These are phyloP conservation scores for Phytophthora megakarya DNA, from an alignment of 352 stramenopile species.

Conservation along the genomic window DNA sequence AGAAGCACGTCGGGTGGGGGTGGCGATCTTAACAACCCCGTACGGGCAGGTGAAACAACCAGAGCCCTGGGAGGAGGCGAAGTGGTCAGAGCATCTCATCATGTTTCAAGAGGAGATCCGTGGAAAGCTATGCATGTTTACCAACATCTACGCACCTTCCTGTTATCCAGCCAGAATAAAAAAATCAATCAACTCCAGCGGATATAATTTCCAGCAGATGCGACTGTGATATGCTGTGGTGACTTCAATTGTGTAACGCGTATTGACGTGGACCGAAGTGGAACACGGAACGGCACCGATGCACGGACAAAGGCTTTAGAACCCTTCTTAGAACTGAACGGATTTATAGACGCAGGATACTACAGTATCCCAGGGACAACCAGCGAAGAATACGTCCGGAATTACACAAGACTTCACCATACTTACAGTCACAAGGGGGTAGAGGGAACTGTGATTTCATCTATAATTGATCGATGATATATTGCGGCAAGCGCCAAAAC, in stretches of 20 bases:
- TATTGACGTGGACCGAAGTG: not conserved
- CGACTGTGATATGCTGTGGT: not conserved
- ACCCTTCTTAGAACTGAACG: not conserved
- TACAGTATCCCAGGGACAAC: not conserved
- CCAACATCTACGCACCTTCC: not conserved
- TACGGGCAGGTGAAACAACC: not conserved
- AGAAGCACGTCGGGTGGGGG: not conserved
- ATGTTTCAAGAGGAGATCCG: constrained; percentile 7
- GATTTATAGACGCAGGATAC: constrained; percentile 6
- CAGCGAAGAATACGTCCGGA: not conserved
- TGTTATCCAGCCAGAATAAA: not conserved
- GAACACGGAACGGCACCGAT: too few species aligned
- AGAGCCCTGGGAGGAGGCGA: not conserved
- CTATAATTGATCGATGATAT: not conserved
- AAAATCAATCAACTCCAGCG: not conserved
- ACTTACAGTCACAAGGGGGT: not conserved
- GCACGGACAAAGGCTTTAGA: not conserved
- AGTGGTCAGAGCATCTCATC: not conserved
- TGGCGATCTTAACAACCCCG: constrained; percentile 10
- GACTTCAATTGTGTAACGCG: not conserved
- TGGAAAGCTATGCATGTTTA: not conserved
- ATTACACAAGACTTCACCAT: not conserved
- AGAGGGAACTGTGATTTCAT: not conserved
- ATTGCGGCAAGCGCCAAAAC: not conserved
- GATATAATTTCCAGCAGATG: not conserved